Evolutionary conservation across 1,139 yeast species (phyloP).

Genomic region (Blastobotrys arbuscula): DNA sequence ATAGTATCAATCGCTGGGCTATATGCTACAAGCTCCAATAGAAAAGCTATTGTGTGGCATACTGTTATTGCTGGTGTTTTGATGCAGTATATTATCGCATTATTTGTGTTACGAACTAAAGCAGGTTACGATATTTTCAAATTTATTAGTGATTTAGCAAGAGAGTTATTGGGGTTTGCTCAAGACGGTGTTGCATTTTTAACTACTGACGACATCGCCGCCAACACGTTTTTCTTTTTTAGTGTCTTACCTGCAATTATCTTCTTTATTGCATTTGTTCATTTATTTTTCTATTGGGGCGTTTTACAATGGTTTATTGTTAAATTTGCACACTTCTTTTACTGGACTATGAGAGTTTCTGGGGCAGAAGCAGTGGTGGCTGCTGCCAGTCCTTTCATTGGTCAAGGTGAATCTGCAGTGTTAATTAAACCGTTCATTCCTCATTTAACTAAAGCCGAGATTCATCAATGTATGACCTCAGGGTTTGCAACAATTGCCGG

Average conservation of each 20-base stretch:
- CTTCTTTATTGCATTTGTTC: slow-evolving; percentile 60
- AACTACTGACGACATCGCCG: slow-evolving; percentile 41
- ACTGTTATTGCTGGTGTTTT: slow-evolving; percentile 59
- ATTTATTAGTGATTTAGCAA: slow-evolving; percentile 55
- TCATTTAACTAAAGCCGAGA: slow-evolving; percentile 55
- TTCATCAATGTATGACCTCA: slow-evolving; percentile 61
- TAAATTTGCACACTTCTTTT: slow-evolving; percentile 55
- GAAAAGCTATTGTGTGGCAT: slow-evolving; percentile 50
- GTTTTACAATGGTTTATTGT: slow-evolving; percentile 57
- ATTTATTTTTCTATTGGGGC: slow-evolving; percentile 57
- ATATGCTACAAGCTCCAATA: slow-evolving; percentile 45
- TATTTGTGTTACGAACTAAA: slow-evolving; percentile 56
- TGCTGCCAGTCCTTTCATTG: slow-evolving; percentile 65
- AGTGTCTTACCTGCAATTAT: slow-evolving; percentile 58
- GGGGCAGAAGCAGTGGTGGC: slow-evolving; percentile 69
- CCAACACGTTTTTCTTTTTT: slow-evolving; percentile 48
- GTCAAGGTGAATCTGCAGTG: slow-evolving; percentile 64
- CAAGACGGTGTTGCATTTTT: slow-evolving; percentile 59
- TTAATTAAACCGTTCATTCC: slow-evolving; percentile 59
- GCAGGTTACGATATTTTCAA: slow-evolving; percentile 60
- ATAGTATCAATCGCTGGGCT: slow-evolving; percentile 45
- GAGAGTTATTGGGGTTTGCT: slow-evolving; percentile 57
- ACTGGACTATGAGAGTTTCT: slow-evolving; percentile 55
- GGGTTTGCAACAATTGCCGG: slow-evolving; percentile 68
- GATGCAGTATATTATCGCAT: slow-evolving; percentile 56